These are phyloP conservation scores for Agroathelia rolfsii DNA, from an alignment of 1,284 basidiomycete genomes.

Conservation along the genomic window DNA sequence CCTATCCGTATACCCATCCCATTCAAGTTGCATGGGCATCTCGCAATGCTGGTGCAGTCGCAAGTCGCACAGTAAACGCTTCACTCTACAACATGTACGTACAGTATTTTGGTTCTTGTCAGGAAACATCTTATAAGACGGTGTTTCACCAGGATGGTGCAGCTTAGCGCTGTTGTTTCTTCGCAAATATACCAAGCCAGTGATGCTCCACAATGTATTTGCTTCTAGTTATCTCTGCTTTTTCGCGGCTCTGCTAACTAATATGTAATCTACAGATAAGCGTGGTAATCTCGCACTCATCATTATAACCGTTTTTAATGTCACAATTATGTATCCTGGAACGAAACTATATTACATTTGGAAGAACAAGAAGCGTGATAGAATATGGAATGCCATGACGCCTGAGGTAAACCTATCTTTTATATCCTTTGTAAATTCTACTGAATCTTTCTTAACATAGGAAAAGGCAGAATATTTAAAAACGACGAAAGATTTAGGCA, in stretches of 20 bases:
- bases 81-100: conserved; percentile 45
- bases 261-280: conserved; percentile 25
- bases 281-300: conserved; percentile 41
- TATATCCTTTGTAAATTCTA: not conserved
- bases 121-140: not conserved
- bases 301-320: conserved; percentile 33
- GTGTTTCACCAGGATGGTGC: conserved; percentile 28
- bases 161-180: conserved; percentile 33
- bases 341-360: conserved; percentile 42
- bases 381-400: conserved; percentile 43
- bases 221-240: not conserved
- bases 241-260: not conserved
- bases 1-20: conserved; percentile 26
- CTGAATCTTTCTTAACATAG: conserved; percentile 16
- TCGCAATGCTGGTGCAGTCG: conserved; percentile 44
- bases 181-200: conserved; percentile 38
- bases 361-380: conserved; percentile 38
- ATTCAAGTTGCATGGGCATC: conserved; percentile 46
- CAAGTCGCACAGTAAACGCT: conserved; percentile 43
- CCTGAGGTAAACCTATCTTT: conserved; percentile 24
- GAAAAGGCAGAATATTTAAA: conserved; percentile 31
- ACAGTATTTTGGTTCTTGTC: not conserved
- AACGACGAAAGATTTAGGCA: conserved; percentile 32
- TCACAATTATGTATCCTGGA: conserved; percentile 38
- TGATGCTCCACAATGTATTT: conserved; percentile 44